phyloP scores from a whole-genome alignment of 2,329 filamentous ascomycete species.

The Aspergillus versicolor region DNA sequence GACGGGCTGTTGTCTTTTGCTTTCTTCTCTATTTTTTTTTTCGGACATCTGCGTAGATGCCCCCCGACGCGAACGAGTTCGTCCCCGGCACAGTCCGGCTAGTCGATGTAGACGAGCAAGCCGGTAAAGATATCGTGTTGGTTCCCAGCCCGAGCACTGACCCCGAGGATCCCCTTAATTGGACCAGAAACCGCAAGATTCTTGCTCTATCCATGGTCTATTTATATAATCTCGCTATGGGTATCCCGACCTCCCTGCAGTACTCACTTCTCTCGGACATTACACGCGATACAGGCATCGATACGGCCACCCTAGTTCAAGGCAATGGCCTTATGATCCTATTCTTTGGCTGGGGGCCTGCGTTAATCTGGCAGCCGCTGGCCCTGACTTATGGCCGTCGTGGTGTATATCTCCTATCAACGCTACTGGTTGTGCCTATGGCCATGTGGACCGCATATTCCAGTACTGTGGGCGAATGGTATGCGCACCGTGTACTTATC shows the following conservation, averaged over 20 bases:
- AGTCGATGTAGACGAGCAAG: neutral
- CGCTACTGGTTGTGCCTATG: neutral
- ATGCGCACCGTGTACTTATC: neutral
- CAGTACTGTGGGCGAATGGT: neutral
- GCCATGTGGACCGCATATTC: neutral
- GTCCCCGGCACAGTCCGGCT: neutral
- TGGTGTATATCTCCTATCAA: neutral
- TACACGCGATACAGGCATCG: neutral
- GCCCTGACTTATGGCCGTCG: neutral
- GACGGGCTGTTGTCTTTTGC: too few species aligned
- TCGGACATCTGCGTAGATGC: too few species aligned
- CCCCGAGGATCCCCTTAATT: neutral
- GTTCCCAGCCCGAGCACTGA: neutral
- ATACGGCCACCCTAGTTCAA: neutral
- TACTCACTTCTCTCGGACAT: neutral
- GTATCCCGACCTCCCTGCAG: neutral
- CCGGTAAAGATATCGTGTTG: neutral
- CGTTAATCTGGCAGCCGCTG: neutral
- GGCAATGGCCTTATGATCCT: neutral
- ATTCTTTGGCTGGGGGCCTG: neutral
- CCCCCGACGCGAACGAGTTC: too few species aligned
- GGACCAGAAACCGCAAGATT: neutral
- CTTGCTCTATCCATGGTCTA: neutral
- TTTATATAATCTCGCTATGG: neutral
- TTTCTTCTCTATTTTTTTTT: too few species aligned